Percentiles rank a stretch among this genome's conserved stretches.
Conservation (phyloP, 2,329 filamentous ascomycete genomes). For the Calonectria hongkongensis region DNA sequence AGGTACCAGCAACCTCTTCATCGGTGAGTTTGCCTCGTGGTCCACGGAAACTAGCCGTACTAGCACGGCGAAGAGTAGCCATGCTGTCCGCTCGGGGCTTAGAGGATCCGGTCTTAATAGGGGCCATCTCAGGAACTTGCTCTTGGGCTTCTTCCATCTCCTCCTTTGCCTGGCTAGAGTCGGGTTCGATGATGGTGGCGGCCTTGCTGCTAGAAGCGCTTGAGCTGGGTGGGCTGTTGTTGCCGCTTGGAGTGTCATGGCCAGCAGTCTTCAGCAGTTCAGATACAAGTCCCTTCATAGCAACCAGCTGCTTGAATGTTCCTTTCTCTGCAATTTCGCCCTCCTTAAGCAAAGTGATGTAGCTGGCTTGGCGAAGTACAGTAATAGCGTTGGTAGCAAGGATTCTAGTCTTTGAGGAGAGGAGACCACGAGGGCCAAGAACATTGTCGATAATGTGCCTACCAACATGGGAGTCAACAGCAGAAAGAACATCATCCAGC, state of each 20-base stretch:
- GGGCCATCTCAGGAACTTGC: conserved; percentile 82
- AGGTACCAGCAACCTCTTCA: conserved; percentile 82
- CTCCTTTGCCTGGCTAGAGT: conserved; percentile 73
- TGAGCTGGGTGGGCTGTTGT: conserved; percentile 64
- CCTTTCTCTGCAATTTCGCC: conserved; percentile 90
- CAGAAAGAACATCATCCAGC: conserved; percentile 94
- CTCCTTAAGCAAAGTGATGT: conserved; percentile 88
- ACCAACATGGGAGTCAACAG: conserved; percentile 98
- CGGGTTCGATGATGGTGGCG: conserved; percentile 73
- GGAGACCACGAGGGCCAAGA: conserved; percentile 87
- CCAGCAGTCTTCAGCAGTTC: conserved; percentile 87
- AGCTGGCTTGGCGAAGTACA: conserved; percentile 91
- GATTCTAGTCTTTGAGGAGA: conserved; percentile 91
- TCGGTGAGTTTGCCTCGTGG: conserved; percentile 89
- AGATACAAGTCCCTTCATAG: conserved; percentile 93
- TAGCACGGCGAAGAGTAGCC: conserved; percentile 90
- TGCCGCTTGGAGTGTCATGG: conserved; percentile 70
- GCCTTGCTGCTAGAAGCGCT: conserved; percentile 71
- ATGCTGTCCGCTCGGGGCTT: conserved; percentile 82
- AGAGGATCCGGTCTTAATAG: conserved; percentile 77
- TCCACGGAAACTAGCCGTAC: conserved; percentile 91
- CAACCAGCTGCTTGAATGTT: conserved; percentile 92
- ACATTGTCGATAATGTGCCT: conserved; percentile 96
- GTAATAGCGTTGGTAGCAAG: conserved; percentile 96
- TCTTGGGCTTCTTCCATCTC: conserved; percentile 88